These are phyloP conservation scores for Aegle marmelos DNA, from an alignment of 345 rosid species.

Conservation along the genomic window DNA sequence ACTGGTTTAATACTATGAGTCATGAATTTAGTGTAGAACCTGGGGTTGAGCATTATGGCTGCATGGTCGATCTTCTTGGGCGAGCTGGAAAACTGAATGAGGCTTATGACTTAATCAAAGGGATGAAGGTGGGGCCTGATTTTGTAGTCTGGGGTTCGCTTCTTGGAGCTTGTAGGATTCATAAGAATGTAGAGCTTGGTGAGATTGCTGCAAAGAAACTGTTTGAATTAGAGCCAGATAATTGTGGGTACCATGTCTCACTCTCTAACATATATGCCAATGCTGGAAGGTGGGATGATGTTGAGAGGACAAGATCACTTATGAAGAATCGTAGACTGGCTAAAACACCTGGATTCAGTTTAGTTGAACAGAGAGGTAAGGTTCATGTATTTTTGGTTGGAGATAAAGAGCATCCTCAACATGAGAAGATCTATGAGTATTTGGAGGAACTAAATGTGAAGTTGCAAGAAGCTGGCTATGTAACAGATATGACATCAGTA, in stretches of 20 bases:
- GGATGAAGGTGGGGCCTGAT: slow-evolving; percentile 82
- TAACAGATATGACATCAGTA: slow-evolving; percentile 60
- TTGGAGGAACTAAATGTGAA: slow-evolving; percentile 49
- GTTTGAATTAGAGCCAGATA: slow-evolving; percentile 64
- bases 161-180: slow-evolving; percentile 82
- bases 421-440: slow-evolving; percentile 46
- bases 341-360: slow-evolving; percentile 79
- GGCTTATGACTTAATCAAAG: slow-evolving; percentile 64
- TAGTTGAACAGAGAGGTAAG: slow-evolving; percentile 70
- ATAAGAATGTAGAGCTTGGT: slow-evolving; percentile 84
- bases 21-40: slow-evolving; percentile 59
- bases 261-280: slow-evolving; percentile 86
- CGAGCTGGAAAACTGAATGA: slow-evolving; percentile 64
- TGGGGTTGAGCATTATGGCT: slow-evolving; percentile 79
- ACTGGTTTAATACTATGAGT: slow-evolving; percentile 68
- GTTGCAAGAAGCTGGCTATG: slow-evolving; percentile 69
- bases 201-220: slow-evolving; percentile 59
- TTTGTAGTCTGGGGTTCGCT: slow-evolving; percentile 79
- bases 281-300: slow-evolving; percentile 86
- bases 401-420: slow-evolving; percentile 77
- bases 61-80: slow-evolving; percentile 94
- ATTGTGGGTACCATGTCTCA: slow-evolving; percentile 74
- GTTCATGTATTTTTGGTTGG: slow-evolving; percentile 80
- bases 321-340: slow-evolving; percentile 59
- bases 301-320: slow-evolving; percentile 58